phyloP scores from a whole-genome alignment of 1,139 yeast species.

The Sugiyamaella grinbergsii region DNA sequence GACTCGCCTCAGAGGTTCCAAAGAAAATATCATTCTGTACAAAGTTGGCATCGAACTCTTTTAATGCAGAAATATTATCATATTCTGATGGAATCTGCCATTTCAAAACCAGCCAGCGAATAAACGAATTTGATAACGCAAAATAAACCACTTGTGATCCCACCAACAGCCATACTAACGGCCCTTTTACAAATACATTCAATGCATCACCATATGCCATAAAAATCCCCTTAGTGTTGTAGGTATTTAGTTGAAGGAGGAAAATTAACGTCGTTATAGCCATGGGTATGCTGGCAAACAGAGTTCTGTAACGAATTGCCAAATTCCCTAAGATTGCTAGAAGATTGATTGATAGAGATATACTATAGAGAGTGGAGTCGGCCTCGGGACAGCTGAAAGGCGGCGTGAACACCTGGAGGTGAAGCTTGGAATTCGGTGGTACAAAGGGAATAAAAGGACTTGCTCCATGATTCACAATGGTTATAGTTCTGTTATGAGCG shows the following conservation, averaged over 20 bases:
- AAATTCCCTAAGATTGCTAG: constrained; percentile 43
- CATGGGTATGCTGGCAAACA: constrained; percentile 40
- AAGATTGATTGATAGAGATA: constrained; percentile 39
- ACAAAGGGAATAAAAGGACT: constrained; percentile 74
- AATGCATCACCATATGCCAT: constrained; percentile 58
- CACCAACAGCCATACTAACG: constrained; percentile 19
- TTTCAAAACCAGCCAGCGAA: constrained; percentile 28
- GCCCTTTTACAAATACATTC: constrained; percentile 35
- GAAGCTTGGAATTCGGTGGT: constrained; percentile 35
- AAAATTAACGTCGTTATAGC: constrained; percentile 35
- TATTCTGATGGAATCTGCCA: constrained; percentile 33
- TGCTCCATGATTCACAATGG: constrained; percentile 62
- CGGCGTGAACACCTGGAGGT: constrained; percentile 42
- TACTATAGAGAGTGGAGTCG: constrained; percentile 29
- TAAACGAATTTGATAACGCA: constrained; percentile 24
- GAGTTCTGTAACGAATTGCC: constrained; percentile 42
- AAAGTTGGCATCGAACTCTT: constrained; percentile 34
- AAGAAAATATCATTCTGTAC: constrained; percentile 49
- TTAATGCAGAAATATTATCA: constrained; percentile 27
- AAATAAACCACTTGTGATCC: constrained; percentile 28
- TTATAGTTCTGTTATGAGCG: constrained; percentile 40
- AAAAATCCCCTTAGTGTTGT: constrained; percentile 43
- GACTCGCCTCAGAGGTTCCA: constrained; percentile 57
- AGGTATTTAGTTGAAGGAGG: constrained; percentile 33
- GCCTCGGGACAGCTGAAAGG: constrained; percentile 17